Evolutionary conservation across 768 basidiomycete species (phyloP).

Genomic region (Mycena pura): DNA sequence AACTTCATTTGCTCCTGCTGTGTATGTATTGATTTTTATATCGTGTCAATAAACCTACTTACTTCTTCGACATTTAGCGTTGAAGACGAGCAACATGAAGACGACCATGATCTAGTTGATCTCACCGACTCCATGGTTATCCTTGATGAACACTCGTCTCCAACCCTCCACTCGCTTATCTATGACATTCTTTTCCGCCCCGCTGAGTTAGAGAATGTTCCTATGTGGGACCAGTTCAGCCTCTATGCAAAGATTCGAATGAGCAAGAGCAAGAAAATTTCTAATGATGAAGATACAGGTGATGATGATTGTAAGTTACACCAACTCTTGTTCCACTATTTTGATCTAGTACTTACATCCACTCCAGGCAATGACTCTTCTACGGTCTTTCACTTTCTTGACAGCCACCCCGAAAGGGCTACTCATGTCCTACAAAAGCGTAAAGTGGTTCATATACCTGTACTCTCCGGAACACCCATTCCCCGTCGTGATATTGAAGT

Average conservation of each 20-base stretch:
- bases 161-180: not conserved
- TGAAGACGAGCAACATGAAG: not conserved
- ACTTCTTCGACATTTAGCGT: no score
- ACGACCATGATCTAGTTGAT: not conserved
- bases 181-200: conserved; percentile 13
- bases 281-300: not conserved
- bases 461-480: conserved; percentile 14
- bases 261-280: not conserved
- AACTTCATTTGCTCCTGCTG: no score
- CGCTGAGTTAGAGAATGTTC: not conserved
- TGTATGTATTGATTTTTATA: no score
- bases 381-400: not conserved
- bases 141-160: not conserved
- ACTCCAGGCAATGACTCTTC: not conserved
- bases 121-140: not conserved
- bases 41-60: no score
- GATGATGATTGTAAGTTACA: not conserved
- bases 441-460: not conserved
- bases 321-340: not conserved
- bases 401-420: conserved; percentile 9
- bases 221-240: conserved; percentile 13
- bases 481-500: conserved; percentile 5
- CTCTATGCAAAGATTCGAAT: conserved; percentile 5
- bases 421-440: conserved; percentile 10
- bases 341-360: not conserved